Evolutionary conservation across 1,139 yeast genomes (phyloP), one percentile per base, ranked within the genome.

Genomic region (Candida albicans): DNA sequence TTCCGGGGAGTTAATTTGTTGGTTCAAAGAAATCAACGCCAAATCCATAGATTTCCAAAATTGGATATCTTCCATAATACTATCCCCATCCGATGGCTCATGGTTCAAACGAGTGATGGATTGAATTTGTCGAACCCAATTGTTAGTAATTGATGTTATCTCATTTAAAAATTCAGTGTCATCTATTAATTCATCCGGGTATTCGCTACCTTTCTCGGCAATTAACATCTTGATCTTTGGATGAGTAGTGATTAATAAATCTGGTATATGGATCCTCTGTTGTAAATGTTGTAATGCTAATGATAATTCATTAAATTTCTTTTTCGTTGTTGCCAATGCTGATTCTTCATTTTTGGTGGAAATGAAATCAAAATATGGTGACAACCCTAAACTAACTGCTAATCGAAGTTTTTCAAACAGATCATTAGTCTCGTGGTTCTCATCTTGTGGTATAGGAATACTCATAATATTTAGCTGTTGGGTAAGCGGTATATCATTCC

Each of bases 21-120:
- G 69, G 41, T 78, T 77, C 1, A 88, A 71, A 4, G 82, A 70
- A 5, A 57, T 50, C 31, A 91, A 65, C 0, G 90, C 84, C 1
- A 66, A 60, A 54, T 87, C 95, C 71, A 87, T 73, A 0, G 89
- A 79, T 18, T 71, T 68, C 97, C 98, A 91, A 55, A 87, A 91
- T 42, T 75, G 79, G 10, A 86, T 73, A 56, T 91, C 97, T 43
- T 87, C 93, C 1, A 68, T 54, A 6, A 73, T 54, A 0, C 90
- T 79, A 0, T 78, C 68, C 0, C 88, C 90, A 37, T 77, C 81
- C 1, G 64, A 51, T 0, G 87, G 81, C 29, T 75, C 75, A 43
- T 76, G 77, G 25, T 72, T 61, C 35, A 84, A 59, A 29, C 68
- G 67, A 0, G 91, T 78, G 8, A 88, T 66, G 1, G 73, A 63